Evolutionary conservation across 495 filamentous ascomycete genomes (phyloP), one percentile per base, ranked within the genome.

Genomic region (Aspergillus ellipticus): DNA sequence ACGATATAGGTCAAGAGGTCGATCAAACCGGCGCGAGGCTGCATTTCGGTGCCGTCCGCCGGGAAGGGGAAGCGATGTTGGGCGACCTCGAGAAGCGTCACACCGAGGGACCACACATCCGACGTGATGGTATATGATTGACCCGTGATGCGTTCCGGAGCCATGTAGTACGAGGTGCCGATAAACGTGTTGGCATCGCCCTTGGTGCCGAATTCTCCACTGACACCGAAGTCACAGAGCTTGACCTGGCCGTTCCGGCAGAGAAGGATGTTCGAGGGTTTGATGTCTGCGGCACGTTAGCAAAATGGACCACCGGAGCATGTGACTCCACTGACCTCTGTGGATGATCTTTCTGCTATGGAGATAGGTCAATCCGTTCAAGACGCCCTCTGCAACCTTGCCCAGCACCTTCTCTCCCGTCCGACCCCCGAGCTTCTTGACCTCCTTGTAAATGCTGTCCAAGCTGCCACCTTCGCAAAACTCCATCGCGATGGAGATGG

Each of bases 141-240:
- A 48, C 94, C 94, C 2, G 92, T 96, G 71, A 98, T 98, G 43
- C 94, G 87, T 70, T 98, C 94, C 0, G 94, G 94, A 4, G 94
- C 95, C 94, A 98, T 98, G 76, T 98, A 98, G 71, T 97, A 97
- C 17, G 90, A 95, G 31, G 94, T 98, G 21, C 94, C 94, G 67
- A 98, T 98, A 66, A 97, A 98, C 4, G 94, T 98, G 72, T 97
- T 97, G 57, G 94, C 94, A 66, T 97, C 95, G 28, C 94, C 94
- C 69, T 97, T 97, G 51, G 94, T 97, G 58, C 94, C 94, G 69
- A 96, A 96, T 74, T 97, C 95, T 56, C 94, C 94, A 51, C 88
- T 92, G 53, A 98, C 94, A 61, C 94, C 94, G 62, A 98, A 98
- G 72, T 98, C 94, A 75, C 94, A 98, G 8, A 98, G 85, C 74